Percentiles rank a stretch among this genome's conserved stretches.
Evolutionary conservation across 345 rosid species (phyloP).

Genomic region (Syzygium aqueum): DNA sequence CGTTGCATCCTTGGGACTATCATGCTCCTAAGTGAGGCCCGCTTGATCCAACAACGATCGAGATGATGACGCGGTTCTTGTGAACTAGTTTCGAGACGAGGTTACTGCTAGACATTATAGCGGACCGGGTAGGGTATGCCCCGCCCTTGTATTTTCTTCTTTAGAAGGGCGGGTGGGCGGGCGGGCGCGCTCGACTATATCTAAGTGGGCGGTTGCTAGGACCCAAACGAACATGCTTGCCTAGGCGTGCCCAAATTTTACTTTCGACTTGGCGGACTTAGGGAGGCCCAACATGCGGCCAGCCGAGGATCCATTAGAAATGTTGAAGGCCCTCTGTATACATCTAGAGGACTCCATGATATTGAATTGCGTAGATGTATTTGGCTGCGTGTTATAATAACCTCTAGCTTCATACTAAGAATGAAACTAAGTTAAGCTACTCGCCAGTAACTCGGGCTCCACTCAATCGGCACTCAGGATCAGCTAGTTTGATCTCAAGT

Average conservation of each 20-base stretch:
- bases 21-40: not conserved
- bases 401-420: not conserved
- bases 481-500: not conserved
- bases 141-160: not conserved
- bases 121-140: not conserved
- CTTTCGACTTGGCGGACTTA: not conserved
- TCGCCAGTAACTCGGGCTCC: not conserved
- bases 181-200: not conserved
- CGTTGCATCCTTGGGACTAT: not conserved
- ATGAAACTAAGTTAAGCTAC: not conserved
- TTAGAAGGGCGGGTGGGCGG: not conserved
- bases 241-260: not conserved
- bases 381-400: not conserved
- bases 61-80: not conserved
- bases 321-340: not conserved
- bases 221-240: not conserved
- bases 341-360: not conserved
- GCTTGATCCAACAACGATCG: not conserved
- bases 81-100: not conserved
- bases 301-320: not conserved
- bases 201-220: not conserved
- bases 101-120: not conserved
- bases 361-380: not conserved
- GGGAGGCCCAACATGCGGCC: not conserved
- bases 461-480: not conserved